Conservation (phyloP, 2,329 filamentous ascomycete species). For the Colletotrichum liaoningense region DNA sequence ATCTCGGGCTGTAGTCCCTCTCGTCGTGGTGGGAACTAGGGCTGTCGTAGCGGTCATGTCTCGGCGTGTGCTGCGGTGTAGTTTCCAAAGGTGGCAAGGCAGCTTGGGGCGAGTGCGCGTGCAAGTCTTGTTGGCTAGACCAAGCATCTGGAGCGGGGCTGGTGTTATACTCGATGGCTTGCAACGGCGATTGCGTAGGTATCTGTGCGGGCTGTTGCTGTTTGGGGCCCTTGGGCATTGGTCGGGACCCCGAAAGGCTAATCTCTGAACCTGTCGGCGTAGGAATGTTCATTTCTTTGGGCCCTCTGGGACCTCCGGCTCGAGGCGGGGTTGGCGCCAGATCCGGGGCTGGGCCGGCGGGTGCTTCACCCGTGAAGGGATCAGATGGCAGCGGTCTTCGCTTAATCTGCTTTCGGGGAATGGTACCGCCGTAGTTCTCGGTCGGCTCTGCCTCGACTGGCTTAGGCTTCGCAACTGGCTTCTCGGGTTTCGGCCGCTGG, state of each 20-base stretch:
- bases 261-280: slow-evolving; percentile 12
- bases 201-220: slow-evolving; percentile 50
- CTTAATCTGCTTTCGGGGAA: slow-evolving; percentile 75
- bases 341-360: slow-evolving; percentile 50
- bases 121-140: slow-evolving; percentile 48
- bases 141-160: slow-evolving; percentile 43
- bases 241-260: slow-evolving; percentile 28
- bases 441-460: slow-evolving; percentile 39
- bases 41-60: slow-evolving; percentile 48
- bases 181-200: slow-evolving; percentile 65
- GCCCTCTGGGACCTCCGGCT: slow-evolving; percentile 37
- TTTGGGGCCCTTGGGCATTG: slow-evolving; percentile 48
- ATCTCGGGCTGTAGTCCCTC: slow-evolving; percentile 48
- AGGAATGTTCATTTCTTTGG: slow-evolving; percentile 24
- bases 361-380: slow-evolving; percentile 70
- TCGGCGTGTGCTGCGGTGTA: slow-evolving; percentile 33
- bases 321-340: slow-evolving; percentile 60
- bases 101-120: slow-evolving; percentile 48
- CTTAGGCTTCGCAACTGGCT: slow-evolving; percentile 68
- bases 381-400: slow-evolving; percentile 86
- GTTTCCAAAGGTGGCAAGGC: slow-evolving; percentile 27
- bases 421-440: slow-evolving; percentile 49
- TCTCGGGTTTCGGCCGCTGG: slow-evolving; percentile 83
- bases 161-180: slow-evolving; percentile 62
- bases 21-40: slow-evolving; percentile 50